Conservation (phyloP, 345 rosid species). For the Gossypium longicalyx region DNA sequence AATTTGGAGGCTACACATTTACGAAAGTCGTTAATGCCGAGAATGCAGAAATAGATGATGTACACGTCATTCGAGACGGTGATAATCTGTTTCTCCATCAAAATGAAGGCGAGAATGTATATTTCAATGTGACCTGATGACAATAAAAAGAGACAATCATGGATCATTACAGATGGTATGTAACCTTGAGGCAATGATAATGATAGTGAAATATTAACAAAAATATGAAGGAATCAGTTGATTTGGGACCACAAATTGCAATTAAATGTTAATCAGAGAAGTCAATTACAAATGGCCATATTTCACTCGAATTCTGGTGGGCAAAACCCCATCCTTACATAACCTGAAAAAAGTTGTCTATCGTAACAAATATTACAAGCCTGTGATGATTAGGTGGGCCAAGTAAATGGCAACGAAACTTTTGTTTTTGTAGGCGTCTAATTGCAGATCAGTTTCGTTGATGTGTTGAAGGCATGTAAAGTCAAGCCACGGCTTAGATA, state of each 20-base stretch:
- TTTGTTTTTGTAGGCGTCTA: background rate
- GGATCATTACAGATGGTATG: conserved; percentile 21
- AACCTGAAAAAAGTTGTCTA: background rate
- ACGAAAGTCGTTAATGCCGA: conserved; percentile 51
- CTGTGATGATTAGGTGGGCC: background rate
- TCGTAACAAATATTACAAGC: background rate
- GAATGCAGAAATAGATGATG: conserved; percentile 76
- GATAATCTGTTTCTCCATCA: conserved; percentile 79
- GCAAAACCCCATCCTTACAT: conserved; percentile 13
- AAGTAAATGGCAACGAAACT: background rate
- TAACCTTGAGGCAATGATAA: conserved; percentile 28
- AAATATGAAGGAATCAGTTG: conserved; percentile 16
- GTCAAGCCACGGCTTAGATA: background rate
- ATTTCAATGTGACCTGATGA: conserved; percentile 20
- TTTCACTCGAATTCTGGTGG: background rate
- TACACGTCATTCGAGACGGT: conserved; percentile 78
- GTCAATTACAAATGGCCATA: background rate
- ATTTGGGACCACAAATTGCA: conserved; percentile 4
- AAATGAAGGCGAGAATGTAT: conserved; percentile 26
- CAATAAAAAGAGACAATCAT: background rate
- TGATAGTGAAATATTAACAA: conserved; percentile 7
- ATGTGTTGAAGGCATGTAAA: background rate
- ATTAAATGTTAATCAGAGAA: conserved; percentile 1
- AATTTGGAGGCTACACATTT: conserved; percentile 55
- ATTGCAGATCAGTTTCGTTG: background rate